A percentile compares a stretch with the other conserved stretches of the same genome.
phyloP scores from a whole-genome alignment of 208 protist species.

The Leishmania guyanensis region DNA sequence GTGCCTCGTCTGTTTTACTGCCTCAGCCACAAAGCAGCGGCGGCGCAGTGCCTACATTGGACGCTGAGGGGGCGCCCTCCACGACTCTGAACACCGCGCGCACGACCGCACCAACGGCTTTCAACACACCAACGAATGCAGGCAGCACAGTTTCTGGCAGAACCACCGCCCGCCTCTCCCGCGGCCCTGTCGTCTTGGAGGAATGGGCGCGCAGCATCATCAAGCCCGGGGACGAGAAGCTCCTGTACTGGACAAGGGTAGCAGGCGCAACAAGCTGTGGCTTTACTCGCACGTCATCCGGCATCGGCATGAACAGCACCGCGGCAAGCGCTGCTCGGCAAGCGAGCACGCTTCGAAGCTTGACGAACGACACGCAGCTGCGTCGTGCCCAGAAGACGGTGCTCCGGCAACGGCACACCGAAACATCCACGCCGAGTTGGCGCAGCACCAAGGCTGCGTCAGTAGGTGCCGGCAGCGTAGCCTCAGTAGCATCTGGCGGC shows the following conservation, averaged over 20 bases:
- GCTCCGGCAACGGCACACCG: constrained; percentile 22
- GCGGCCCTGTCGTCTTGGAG: constrained; percentile 68
- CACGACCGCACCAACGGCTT: not conserved
- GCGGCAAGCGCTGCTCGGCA: not conserved
- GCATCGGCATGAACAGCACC: constrained; percentile 16
- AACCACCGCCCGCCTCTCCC: constrained; percentile 7
- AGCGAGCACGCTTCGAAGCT: constrained; percentile 9
- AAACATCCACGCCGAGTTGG: constrained; percentile 20
- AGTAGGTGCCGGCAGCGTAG: constrained; percentile 4
- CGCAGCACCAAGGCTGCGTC: constrained; percentile 13
- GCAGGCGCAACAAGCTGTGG: not conserved
- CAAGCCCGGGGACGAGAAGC: constrained; percentile 70
- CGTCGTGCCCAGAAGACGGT: constrained; percentile 28
- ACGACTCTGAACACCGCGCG: constrained; percentile 18
- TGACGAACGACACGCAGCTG: constrained; percentile 27
- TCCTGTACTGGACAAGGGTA: constrained; percentile 49
- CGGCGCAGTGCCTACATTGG: not conserved
- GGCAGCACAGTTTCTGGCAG: not conserved
- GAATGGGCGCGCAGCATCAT: constrained; percentile 79
- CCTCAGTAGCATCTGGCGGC: constrained; percentile 10
- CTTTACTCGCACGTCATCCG: constrained; percentile 15
- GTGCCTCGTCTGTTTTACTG: constrained; percentile 15
- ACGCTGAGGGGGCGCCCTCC: constrained; percentile 8
- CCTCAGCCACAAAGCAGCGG: not conserved
- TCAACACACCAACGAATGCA: not conserved